Evolutionary conservation across 192 early-diverging fungal genomes (phyloP).

Genomic region (Rhizophagus sp.): DNA sequence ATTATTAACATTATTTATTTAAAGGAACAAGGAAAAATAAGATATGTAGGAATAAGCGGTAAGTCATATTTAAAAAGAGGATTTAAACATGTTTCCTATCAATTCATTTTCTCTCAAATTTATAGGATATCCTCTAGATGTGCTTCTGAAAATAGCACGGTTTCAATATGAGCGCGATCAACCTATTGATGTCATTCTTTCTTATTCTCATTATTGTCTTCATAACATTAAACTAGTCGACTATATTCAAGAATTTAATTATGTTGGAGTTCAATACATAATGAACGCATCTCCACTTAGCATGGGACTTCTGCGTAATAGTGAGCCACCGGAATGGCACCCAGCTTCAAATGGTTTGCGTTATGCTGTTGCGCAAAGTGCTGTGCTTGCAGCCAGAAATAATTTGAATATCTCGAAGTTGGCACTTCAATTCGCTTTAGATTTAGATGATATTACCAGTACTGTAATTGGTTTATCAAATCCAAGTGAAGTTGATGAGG

Average conservation of each 20-base stretch:
- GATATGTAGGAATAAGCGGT: constrained; percentile 69
- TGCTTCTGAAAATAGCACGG: constrained; percentile 58
- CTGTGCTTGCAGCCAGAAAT: constrained; percentile 38
- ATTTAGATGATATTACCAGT: constrained; percentile 35
- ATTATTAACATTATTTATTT: neutral
- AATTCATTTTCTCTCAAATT: neutral
- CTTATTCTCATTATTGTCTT: constrained; percentile 72
- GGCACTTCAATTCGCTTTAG: constrained; percentile 53
- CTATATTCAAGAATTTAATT: constrained; percentile 51
- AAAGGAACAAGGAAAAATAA: constrained; percentile 56
- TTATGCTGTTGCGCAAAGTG: constrained; percentile 50
- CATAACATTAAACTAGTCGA: constrained; percentile 59
- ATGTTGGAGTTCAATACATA: constrained; percentile 56
- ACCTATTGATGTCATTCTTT: constrained; percentile 63
- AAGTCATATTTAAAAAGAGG: constrained; percentile 14
- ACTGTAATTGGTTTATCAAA: constrained; percentile 53
- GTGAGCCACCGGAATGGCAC: constrained; percentile 65
- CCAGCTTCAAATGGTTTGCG: constrained; percentile 58
- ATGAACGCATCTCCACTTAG: constrained; percentile 70
- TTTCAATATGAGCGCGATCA: constrained; percentile 52
- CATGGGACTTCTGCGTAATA: constrained; percentile 65
- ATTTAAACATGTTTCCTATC: neutral
- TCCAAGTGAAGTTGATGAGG: constrained; percentile 48
- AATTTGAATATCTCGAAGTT: constrained; percentile 54
- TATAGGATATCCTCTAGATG: constrained; percentile 63